A percentile compares a stretch with the other conserved stretches of the same genome.
Evolutionary conservation across 2,329 filamentous ascomycete genomes (phyloP).

Genomic region (Hypocrella siamensis): DNA sequence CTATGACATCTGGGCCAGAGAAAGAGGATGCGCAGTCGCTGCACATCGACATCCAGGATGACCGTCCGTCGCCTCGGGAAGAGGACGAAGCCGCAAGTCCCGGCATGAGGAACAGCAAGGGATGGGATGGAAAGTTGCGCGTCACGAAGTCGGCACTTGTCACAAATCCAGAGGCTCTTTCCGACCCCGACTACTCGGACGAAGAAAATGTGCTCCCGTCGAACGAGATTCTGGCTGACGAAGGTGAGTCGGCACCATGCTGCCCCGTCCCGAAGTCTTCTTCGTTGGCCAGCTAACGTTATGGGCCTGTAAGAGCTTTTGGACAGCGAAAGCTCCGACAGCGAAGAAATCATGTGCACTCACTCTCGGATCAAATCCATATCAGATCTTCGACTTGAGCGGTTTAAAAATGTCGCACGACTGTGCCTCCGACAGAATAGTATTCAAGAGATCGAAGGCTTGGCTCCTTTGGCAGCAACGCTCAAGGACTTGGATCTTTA

Average conservation of each 20-base stretch:
- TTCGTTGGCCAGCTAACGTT: slow-evolving; percentile 5
- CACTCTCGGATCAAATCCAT: slow-evolving; percentile 75
- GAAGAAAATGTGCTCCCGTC: slow-evolving; percentile 51
- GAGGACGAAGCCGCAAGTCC: slow-evolving; percentile 27
- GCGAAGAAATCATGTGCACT: slow-evolving; percentile 75
- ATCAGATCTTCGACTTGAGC: slow-evolving; percentile 60
- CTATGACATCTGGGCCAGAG: slow-evolving; percentile 16
- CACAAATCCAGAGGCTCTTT: slow-evolving; percentile 65
- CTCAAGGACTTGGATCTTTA: slow-evolving; percentile 85
- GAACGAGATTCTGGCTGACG: slow-evolving; percentile 66
- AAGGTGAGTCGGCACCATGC: slow-evolving; percentile 36
- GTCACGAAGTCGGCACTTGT: slow-evolving; percentile 47
- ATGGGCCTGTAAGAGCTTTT: slow-evolving; percentile 34
- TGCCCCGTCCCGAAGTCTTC: neutral
- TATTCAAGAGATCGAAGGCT: slow-evolving; percentile 66
- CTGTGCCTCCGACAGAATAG: slow-evolving; percentile 88
- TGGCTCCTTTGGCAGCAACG: slow-evolving; percentile 46
- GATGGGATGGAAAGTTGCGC: slow-evolving; percentile 74
- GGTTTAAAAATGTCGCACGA: slow-evolving; percentile 61
- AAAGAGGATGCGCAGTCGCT: slow-evolving; percentile 20
- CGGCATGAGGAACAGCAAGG: slow-evolving; percentile 42
- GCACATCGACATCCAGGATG: slow-evolving; percentile 35
- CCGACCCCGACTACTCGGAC: slow-evolving; percentile 73
- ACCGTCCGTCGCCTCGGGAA: slow-evolving; percentile 19
- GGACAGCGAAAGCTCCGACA: slow-evolving; percentile 42